phyloP scores from a whole-genome alignment of 129 eudicot genomes.

The Helianthus tuberosus region DNA sequence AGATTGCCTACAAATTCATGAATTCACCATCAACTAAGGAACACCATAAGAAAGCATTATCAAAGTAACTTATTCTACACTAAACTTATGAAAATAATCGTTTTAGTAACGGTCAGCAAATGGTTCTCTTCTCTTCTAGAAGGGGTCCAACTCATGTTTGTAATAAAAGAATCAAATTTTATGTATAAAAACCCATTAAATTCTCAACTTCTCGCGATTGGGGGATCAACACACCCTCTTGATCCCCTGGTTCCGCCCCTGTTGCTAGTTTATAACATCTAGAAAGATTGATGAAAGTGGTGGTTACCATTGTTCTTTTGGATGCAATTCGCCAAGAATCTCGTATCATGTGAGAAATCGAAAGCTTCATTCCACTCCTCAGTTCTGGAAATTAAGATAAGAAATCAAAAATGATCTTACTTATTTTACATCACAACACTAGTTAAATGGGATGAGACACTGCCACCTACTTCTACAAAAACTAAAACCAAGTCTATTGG shows the following conservation, averaged over 20 bases:
- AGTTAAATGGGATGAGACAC: not conserved
- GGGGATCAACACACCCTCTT: no score
- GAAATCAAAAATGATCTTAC: not conserved
- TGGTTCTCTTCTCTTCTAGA: no score
- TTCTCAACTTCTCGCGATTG: no score
- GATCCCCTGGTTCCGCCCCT: no score
- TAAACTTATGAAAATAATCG: no score
- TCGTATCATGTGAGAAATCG: conserved; percentile 58
- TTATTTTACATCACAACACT: no score
- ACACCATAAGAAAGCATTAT: conserved; percentile 6
- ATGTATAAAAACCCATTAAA: no score
- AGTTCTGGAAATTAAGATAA: conserved; percentile 46
- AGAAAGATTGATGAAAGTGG: not conserved
- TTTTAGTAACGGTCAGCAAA: no score
- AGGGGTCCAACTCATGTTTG: no score
- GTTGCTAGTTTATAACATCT: not conserved
- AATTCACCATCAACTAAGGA: not conserved
- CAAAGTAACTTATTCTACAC: not conserved
- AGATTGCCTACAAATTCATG: conserved; percentile 51
- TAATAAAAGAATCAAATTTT: no score
- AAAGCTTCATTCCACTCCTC: conserved; percentile 80
- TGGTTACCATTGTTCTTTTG: conserved; percentile 46
- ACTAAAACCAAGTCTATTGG: not conserved
- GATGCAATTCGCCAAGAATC: conserved; percentile 54
- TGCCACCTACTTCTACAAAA: not conserved